These are phyloP conservation scores for Candida stauntonica DNA, from an alignment of 805 yeast genomes.

Conservation along the genomic window DNA sequence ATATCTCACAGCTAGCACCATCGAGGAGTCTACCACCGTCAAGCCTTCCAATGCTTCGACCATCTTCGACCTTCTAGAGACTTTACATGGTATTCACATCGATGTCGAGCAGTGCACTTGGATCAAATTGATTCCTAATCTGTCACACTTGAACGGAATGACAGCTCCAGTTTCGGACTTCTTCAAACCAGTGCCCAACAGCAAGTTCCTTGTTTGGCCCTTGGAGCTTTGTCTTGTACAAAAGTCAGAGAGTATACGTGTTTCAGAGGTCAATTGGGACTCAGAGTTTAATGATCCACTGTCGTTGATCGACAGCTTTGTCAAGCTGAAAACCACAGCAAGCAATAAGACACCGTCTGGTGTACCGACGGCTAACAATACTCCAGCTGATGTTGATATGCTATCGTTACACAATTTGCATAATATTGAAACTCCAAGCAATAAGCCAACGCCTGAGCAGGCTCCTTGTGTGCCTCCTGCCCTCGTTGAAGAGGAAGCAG, in stretches of 20 bases:
- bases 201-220: slow-evolving; percentile 69
- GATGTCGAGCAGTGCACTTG: slow-evolving; percentile 34
- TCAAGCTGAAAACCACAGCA: slow-evolving; percentile 35
- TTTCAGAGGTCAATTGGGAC: neutral
- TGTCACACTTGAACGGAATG: slow-evolving; percentile 63
- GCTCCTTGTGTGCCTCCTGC: neutral
- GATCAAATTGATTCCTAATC: slow-evolving; percentile 66
- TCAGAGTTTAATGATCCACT: slow-evolving; percentile 23
- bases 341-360: slow-evolving; percentile 33
- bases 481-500: slow-evolving; percentile 1
- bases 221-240: slow-evolving; percentile 61
- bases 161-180: slow-evolving; percentile 60
- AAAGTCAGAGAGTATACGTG: slow-evolving; percentile 26
- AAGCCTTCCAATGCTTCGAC: slow-evolving; percentile 40
- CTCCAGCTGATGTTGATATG: slow-evolving; percentile 18
- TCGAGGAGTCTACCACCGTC: slow-evolving; percentile 32
- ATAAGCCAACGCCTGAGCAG: slow-evolving; percentile 9
- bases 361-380: slow-evolving; percentile 25
- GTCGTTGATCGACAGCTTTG: slow-evolving; percentile 36
- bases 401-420: slow-evolving; percentile 1
- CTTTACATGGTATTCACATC: slow-evolving; percentile 30
- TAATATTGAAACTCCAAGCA: slow-evolving; percentile 8
- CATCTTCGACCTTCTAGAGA: slow-evolving; percentile 33
- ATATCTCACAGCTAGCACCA: slow-evolving; percentile 33
- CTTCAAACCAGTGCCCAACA: slow-evolving; percentile 45